A percentile compares a stretch with the other conserved stretches of the same genome.
Evolutionary conservation across 192 early-diverging fungal genomes (phyloP).

Genomic region (Hyaloraphidium curvatum): DNA sequence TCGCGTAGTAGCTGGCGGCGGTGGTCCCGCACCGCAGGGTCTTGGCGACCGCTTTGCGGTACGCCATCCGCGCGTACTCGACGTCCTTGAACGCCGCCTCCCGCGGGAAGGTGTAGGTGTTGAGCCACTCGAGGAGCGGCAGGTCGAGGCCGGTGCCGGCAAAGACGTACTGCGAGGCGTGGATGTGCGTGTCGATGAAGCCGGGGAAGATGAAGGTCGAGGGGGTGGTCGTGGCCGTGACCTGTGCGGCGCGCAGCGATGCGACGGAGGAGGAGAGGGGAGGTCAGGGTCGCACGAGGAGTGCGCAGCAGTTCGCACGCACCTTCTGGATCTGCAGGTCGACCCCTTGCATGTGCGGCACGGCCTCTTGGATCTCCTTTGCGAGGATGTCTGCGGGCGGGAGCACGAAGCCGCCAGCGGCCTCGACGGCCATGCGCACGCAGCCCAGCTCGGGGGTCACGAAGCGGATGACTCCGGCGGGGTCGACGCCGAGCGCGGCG

Average conservation of each 20-base stretch:
- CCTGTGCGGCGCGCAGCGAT: conserved; percentile 15
- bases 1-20: conserved; percentile 77
- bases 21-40: conserved; percentile 71
- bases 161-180: conserved; percentile 81
- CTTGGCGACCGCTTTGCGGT: conserved; percentile 42
- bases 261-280: neutral
- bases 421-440: too few relatives aligned
- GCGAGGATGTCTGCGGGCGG: conserved; percentile 5
- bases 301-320: conserved; percentile 3
- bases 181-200: conserved; percentile 84
- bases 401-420: too few relatives aligned
- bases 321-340: conserved; percentile 11
- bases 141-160: conserved; percentile 78
- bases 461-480: too few relatives aligned
- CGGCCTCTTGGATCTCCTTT: neutral
- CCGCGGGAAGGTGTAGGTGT: conserved; percentile 75
- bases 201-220: conserved; percentile 64
- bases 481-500: too few relatives aligned
- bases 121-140: conserved; percentile 73
- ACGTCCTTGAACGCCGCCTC: conserved; percentile 53
- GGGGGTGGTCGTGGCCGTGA: neutral
- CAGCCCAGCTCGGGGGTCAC: too few relatives aligned
- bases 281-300: too few relatives aligned
- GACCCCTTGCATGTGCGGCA: neutral
- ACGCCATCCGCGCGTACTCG: conserved; percentile 44